Base-by-base conservation (phyloP, 768 basidiomycete genomes). In the Russula earlei region DNA sequence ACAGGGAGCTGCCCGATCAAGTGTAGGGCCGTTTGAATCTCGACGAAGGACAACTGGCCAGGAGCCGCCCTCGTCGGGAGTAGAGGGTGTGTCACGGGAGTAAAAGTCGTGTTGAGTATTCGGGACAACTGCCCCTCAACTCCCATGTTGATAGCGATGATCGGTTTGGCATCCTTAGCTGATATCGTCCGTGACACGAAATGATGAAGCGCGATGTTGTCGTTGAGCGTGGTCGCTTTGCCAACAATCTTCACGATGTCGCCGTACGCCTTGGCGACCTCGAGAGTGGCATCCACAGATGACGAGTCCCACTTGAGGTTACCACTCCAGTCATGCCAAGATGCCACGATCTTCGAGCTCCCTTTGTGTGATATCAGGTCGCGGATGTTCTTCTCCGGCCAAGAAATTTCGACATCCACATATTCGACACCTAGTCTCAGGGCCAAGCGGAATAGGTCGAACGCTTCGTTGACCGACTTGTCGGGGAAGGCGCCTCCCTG, bases 71-170 rank as follows among this genome's bases (percentile, higher is more conserved):
- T 82, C 53, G 74, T 76, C 0, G 92, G 91, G n/a, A 95, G 78
- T 5, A 85, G 73, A 0, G 90, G 84, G 68, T 98, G 96, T 0
- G 93, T 90, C 42, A 97, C 82, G 14, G 95, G 95, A 36, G 85
- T 93, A 64, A 99, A 81, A 9, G 85, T 86, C 6, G 75, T 70
- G 70, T 95, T 95, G 56, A 96, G 75, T 50, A 97, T 78, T 27
- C 96, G 80, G 4, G 93, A 93, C 66, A 97, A 77, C 68, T 97
- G 94, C 12, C 96, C 96, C 46, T 82, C 79, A 17, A 75, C 65
- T 17, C 92, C 91, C 84, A 95, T 94, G 71, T 97, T 98, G 73
- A 98, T 86, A 5, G 93, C 91, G 54, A 99, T 83, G 64, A 97
- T 75, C 2, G 93, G 95, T 66, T 91, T 95, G 12, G 80, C 69